Evolutionary conservation across 2,329 filamentous ascomycete genomes (phyloP).

Genomic region (Xylariaceae sp.): DNA sequence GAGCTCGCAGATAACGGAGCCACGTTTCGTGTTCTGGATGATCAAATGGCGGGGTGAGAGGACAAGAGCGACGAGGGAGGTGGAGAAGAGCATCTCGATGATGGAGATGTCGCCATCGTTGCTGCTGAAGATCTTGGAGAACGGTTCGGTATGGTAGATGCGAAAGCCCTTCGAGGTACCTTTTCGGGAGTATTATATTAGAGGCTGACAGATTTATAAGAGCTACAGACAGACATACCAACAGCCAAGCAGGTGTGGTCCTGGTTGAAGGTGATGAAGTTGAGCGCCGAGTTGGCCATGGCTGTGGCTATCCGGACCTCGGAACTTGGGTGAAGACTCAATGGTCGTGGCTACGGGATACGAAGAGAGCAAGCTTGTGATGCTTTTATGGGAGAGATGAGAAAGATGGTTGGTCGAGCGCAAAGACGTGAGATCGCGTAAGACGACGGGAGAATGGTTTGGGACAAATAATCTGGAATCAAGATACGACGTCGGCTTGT

Average conservation of each 20-base stretch:
- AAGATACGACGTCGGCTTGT: no score
- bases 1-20: constrained; percentile 91
- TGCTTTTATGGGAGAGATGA: background rate
- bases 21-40: constrained; percentile 89
- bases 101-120: constrained; percentile 93
- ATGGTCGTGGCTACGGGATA: background rate
- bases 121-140: constrained; percentile 89
- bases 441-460: no score
- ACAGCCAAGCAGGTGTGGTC: constrained; percentile 97
- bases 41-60: constrained; percentile 86
- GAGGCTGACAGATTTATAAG: background rate
- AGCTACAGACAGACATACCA: constrained; percentile 50
- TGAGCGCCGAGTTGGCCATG: constrained; percentile 72
- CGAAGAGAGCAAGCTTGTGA: background rate
- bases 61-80: constrained; percentile 89
- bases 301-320: background rate
- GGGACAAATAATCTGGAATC: no score
- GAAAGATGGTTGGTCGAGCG: background rate
- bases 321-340: background rate
- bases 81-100: constrained; percentile 98
- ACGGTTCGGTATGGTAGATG: constrained; percentile 95
- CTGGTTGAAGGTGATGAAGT: constrained; percentile 99
- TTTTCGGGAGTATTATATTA: constrained; percentile 33
- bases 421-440: background rate
- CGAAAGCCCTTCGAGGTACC: constrained; percentile 91